Evolutionary conservation across 768 basidiomycete genomes (phyloP), one percentile per base, ranked within the genome.

Genomic region (Tylopilus balloui): DNA sequence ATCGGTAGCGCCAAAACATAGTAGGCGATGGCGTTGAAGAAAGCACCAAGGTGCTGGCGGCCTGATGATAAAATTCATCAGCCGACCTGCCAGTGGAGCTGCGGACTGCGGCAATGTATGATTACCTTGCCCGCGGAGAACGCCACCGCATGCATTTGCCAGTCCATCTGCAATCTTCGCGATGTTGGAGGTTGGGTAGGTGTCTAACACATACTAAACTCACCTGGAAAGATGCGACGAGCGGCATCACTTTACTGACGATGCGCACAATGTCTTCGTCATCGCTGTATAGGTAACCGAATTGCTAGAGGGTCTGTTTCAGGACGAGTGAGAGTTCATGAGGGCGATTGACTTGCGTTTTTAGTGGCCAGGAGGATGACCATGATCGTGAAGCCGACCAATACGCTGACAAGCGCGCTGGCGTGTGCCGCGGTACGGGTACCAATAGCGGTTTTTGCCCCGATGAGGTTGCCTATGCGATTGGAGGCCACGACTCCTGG

Each of bases 381-480:
- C 83, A 87, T 87, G 31, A 89, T 78, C 1, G 73, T 43, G 5
- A 65, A 51, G 1, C 86, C 86, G 0, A 80, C 69, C 13, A 83
- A 52, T 5, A 86, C 78, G 51, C 85, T 85, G 12, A 85, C 57
- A 1, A 86, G 55, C 2, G 85, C 84, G 3, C 83, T 76, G 1
- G 80, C 78, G 53, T 86, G 81, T 5, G 82, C 81, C 2, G 80
- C 75, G 27, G 70, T 66, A 49, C 78, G 80, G 6, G 86, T 83
- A 27, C 75, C 77, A 0, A 51, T 37, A 2, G 80, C 73, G 6
- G 75, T 74, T 29, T 74, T 73, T 14, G 77, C 69, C 10, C 88
- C 88, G 32, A 88, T 81, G 37, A 84, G 70, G 60, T 87, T 86
- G 23, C 87, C 88, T 6, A 90, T 76, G 14, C 83, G 79, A 12